Evolutionary conservation across 1,139 yeast genomes (phyloP).

Genomic region (Pichia sp.): DNA sequence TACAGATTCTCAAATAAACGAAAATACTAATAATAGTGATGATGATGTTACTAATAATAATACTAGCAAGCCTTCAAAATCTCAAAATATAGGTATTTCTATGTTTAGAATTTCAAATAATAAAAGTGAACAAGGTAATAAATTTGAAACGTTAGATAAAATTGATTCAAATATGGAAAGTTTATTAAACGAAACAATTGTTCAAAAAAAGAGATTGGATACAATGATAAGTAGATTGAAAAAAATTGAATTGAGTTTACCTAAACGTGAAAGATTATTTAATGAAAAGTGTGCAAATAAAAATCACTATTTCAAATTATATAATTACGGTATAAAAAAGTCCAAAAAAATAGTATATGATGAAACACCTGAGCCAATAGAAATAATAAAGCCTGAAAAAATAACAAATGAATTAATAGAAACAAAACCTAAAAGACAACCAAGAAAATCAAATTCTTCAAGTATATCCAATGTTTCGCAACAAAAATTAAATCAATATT

Average conservation of each 20-base stretch:
- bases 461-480: conserved; percentile 5
- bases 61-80: neutral
- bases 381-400: neutral
- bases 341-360: neutral
- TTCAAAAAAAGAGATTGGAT: conserved; percentile 19
- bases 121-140: conserved; percentile 1
- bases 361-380: neutral
- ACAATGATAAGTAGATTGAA: conserved; percentile 19
- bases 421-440: neutral
- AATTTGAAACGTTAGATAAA: conserved; percentile 10
- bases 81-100: conserved; percentile 2
- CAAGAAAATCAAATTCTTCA: conserved; percentile 2
- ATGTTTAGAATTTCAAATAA: conserved; percentile 5
- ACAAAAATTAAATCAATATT: conserved; percentile 22
- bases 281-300: conserved; percentile 23
- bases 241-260: conserved; percentile 21
- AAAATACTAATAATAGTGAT: neutral
- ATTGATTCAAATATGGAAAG: conserved; percentile 28
- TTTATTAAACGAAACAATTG: conserved; percentile 11
- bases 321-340: conserved; percentile 19
- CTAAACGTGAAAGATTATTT: conserved; percentile 25
- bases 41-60: neutral
- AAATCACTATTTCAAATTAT: conserved; percentile 27
- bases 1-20: conserved; percentile 2
- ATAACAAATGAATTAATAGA: neutral